Base-by-base conservation (phyloP, 2,329 filamentous ascomycete genomes). In the Didymella exigua region DNA sequence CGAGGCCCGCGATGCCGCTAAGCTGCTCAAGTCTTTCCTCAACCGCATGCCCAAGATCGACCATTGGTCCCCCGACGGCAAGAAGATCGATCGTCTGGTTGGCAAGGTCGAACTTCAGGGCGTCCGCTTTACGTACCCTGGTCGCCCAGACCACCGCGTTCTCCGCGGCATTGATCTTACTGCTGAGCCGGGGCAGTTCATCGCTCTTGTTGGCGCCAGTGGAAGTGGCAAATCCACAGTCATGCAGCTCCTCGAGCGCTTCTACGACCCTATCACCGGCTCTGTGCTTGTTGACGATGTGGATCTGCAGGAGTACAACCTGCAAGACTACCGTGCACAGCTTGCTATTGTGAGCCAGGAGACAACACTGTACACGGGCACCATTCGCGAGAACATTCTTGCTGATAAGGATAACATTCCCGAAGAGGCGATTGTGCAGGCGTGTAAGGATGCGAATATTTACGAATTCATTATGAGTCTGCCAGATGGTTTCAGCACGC, bases 161-260 rank as follows among this genome's bases (percentile, higher is more conserved):
- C 86, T 98, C 2, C 89, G 91, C 24, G 93, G 93, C 0, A 81
- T 98, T 30, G 89, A 91, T 72, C 79, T 95, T 8, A 80, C 78
- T 13, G 84, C 93, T 36, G 84, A 86, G 24, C 89, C 90, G 0
- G 91, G 90, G 4, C 89, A 93, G 71, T 95, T 93, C 66, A 84
- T 93, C 7, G 95, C 93, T 0, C 84, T 98, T 2, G 95, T 98
- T 8, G 95, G 95, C n/a, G 89, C 93, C 0, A 95, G 89, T 40
- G 93, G 95, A 2, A 96, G 93, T 69, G 95, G 95, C 54, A 98
- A 99, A 79, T 91, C 87, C 44, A 98, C 95, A 0, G 96, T 93
- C 0, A 96, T 98, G 71, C 89, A 91, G 3, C 82, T 98, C 4
- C 80, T 98, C 27, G 93, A 98, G 74, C 89, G 95, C 29, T 98